phyloP scores from a whole-genome alignment of 2,329 filamentous ascomycete species.

The Fusarium sp. region DNA sequence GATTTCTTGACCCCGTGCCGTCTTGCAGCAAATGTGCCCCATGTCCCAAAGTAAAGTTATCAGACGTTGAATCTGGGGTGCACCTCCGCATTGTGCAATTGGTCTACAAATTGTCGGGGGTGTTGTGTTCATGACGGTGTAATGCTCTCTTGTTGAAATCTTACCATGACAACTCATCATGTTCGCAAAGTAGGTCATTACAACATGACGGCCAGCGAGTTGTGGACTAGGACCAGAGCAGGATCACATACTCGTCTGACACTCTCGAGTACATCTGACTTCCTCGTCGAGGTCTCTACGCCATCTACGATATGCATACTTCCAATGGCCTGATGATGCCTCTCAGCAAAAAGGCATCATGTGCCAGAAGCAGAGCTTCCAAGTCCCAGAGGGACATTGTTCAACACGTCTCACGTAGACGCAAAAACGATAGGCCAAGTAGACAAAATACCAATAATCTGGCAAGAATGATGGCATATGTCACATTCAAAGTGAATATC shows the following conservation, averaged over 20 bases:
- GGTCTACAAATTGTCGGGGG: neutral
- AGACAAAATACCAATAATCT: slow-evolving; percentile 37
- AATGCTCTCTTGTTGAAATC: neutral
- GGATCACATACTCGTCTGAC: neutral
- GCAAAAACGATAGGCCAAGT: slow-evolving; percentile 39
- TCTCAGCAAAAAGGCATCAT: neutral
- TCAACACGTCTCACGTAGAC: slow-evolving; percentile 39
- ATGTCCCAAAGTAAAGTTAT: slow-evolving; percentile 31
- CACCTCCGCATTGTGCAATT: slow-evolving; percentile 31
- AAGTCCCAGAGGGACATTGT: slow-evolving; percentile 26
- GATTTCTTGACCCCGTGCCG: neutral
- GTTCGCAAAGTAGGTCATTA: neutral
- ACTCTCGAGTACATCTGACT: neutral
- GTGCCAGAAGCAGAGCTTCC: slow-evolving; percentile 23
- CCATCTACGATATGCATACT: neutral
- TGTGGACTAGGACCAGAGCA: neutral
- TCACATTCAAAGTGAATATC: slow-evolving; percentile 55
- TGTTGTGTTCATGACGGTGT: neutral
- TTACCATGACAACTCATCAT: neutral
- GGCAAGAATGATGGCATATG: slow-evolving; percentile 45
- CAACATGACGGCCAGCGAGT: neutral
- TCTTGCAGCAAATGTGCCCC: slow-evolving; percentile 16
- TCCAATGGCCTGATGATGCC: neutral
- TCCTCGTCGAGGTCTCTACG: neutral
- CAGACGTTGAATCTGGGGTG: slow-evolving; percentile 41